These are phyloP conservation scores for Biscutella laevigata DNA, from an alignment of 441 rosid species.

Conservation along the genomic window DNA sequence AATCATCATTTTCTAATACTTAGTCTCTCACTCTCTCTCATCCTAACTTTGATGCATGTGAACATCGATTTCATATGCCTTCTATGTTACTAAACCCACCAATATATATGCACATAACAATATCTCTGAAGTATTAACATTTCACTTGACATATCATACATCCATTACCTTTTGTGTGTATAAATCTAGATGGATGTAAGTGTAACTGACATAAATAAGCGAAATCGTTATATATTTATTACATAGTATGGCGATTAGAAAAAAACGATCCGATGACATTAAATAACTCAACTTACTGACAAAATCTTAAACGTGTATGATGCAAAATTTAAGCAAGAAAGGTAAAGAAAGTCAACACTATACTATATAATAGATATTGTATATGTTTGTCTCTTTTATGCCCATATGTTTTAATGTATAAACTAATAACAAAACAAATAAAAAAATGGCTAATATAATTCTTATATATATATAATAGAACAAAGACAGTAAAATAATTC, in stretches of 20 bases:
- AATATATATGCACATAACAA: conserved; percentile 5
- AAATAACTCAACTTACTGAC: conserved; percentile 14
- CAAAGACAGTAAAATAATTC: no score
- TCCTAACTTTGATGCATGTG: conserved; percentile 31
- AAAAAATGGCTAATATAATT: background rate
- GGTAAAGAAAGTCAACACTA: conserved; percentile 19
- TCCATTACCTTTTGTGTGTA: conserved; percentile 21
- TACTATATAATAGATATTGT: conserved; percentile 6
- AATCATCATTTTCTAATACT: conserved; percentile 15
- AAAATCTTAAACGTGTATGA: conserved; percentile 9
- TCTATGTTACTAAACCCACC: conserved; percentile 23
- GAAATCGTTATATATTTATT: background rate
- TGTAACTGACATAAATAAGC: background rate
- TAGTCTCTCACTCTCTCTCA: conserved; percentile 1
- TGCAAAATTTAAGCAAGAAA: conserved; percentile 7
- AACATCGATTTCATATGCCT: conserved; percentile 21
- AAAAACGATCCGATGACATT: conserved; percentile 7
- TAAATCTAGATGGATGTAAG: conserved; percentile 7
- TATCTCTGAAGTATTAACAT: background rate
- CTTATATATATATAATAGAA: no score
- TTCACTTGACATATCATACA: conserved; percentile 13
- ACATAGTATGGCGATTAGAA: background rate
- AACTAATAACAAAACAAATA: conserved; percentile 6
- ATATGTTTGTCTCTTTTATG: conserved; percentile 16
- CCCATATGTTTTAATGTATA: background rate